These are phyloP conservation scores for Globisporangium solare DNA, from an alignment of 352 stramenopile genomes.

Conservation along the genomic window DNA sequence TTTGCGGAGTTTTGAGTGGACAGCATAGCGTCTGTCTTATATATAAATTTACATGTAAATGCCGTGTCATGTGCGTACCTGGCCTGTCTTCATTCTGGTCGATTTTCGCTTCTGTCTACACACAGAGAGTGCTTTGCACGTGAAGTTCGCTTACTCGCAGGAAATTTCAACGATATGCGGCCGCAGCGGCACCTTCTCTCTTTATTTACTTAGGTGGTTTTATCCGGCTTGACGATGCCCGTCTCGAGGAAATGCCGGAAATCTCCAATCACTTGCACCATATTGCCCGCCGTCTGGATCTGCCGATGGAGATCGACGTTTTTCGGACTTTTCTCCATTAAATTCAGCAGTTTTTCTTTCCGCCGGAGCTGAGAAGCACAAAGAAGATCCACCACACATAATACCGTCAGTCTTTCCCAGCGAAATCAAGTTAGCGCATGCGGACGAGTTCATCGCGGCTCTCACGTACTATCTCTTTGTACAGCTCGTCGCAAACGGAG, in stretches of 20 bases:
- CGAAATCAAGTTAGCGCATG: neutral
- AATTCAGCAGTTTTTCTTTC: slow-evolving; percentile 80
- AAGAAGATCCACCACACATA: neutral
- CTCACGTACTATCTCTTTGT: slow-evolving; percentile 79
- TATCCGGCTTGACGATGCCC: slow-evolving; percentile 30
- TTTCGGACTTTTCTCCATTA: slow-evolving; percentile 82
- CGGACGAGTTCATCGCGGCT: neutral
- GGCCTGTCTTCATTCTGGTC: neutral
- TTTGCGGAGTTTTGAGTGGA: slow-evolving; percentile 37
- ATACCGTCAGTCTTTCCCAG: no score
- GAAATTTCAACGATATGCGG: neutral
- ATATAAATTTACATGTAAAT: slow-evolving; percentile 5
- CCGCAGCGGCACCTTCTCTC: neutral
- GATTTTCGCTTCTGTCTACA: neutral
- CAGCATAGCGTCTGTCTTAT: neutral
- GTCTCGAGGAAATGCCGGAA: slow-evolving; percentile 83
- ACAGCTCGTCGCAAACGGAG: slow-evolving; percentile 83
- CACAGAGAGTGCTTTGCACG: neutral
- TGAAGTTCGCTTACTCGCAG: neutral
- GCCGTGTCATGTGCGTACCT: neutral
- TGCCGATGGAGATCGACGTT: slow-evolving; percentile 83
- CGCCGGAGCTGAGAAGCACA: slow-evolving; percentile 51
- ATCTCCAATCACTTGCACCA: slow-evolving; percentile 79
- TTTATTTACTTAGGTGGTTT: slow-evolving; percentile 16
- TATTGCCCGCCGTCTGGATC: slow-evolving; percentile 80